Evolutionary conservation across 257 asterid genomes (phyloP), one percentile per base, ranked within the genome.

Genomic region (Lithospermum erythrorhizon): DNA sequence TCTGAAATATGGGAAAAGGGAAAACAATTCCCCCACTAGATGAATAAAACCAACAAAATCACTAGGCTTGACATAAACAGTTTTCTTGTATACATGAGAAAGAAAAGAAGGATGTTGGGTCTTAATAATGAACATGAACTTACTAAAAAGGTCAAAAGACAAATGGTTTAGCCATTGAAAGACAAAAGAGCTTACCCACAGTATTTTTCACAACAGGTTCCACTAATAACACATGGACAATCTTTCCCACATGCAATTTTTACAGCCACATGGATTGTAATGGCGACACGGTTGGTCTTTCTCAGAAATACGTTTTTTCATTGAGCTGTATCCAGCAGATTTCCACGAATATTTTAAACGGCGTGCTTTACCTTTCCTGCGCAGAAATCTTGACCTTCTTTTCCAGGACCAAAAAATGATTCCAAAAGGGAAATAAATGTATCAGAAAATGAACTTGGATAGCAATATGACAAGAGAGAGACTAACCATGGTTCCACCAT

Each of bases 281-380:
- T 93, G 99, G 64, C 95, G 82, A 69, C 94, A 83, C 25, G 97
- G 99, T 74, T 84, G 84, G 78, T 93, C 95, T 77, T 93, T 93
- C 69, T 81, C 96, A 70, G 97, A 79, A 61, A 84, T 89, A 21
- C 97, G 76, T 66, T 93, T 93, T 84, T 90, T 83, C 72, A 86
- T 77, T 35, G 47, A 35, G 61, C 95, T 78, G 69, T 82, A 89
- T 58, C 97, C 99, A 67, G 94, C 89, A 69, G 96, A 89, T 79
- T 93, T 89, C 95, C 94, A 87, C 9, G 95, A 74, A 78, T 86
- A 93, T 82, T 89, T 89, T 59, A 86, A 79, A 53, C 96, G 91
- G 32, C 99, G 96, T 47, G 80, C 97, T 82, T 87, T 83, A 76
- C 95, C 94, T 80, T 76, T 89, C 67, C 99, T 87, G 52, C 91